A percentile compares a stretch with the other conserved stretches of the same genome.
phyloP scores from a whole-genome alignment of 352 stramenopile species.

The Phytopythium cucurbitacearum region DNA sequence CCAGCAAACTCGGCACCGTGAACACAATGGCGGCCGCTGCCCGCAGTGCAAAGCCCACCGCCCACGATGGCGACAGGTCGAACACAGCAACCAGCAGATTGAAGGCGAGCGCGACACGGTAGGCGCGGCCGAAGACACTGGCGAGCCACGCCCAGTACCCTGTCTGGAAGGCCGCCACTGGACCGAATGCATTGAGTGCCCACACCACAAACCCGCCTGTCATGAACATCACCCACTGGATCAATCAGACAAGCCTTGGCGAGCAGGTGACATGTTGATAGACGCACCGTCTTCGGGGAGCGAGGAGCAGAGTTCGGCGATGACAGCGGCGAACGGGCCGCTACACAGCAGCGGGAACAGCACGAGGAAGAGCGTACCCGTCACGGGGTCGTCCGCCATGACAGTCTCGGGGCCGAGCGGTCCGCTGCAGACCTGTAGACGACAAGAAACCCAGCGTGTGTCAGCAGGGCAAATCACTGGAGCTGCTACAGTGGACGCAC shows the following conservation, averaged over 20 bases:
- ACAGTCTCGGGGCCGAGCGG: conserved; percentile 13
- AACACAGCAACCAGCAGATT: conserved; percentile 7
- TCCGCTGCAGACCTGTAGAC: conserved; percentile 11
- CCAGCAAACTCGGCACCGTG: conserved; percentile 19
- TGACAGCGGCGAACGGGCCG: conserved; percentile 83
- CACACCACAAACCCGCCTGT: conserved; percentile 74
- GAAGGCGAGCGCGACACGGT: conserved; percentile 55
- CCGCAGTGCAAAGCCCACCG: conserved; percentile 11
- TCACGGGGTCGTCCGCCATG: conserved; percentile 16
- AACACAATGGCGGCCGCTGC: conserved; percentile 14
- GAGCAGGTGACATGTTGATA: not conserved
- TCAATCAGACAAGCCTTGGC: not conserved
- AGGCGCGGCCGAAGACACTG: conserved; percentile 64
- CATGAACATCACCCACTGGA: not conserved
- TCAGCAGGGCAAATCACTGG: not conserved
- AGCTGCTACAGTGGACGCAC: conserved; percentile 1
- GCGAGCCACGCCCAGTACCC: conserved; percentile 72
- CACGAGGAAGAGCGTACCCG: conserved; percentile 11
- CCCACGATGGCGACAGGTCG: not conserved
- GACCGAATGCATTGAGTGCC: conserved; percentile 84
- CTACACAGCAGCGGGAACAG: conserved; percentile 75
- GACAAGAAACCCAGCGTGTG: not conserved
- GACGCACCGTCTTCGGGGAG: conserved; percentile 60
- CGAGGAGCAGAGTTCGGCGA: conserved; percentile 81
- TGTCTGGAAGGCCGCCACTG: conserved; percentile 56